phyloP scores from a whole-genome alignment of 495 filamentous ascomycete species.

The Rhypophila decipiens region DNA sequence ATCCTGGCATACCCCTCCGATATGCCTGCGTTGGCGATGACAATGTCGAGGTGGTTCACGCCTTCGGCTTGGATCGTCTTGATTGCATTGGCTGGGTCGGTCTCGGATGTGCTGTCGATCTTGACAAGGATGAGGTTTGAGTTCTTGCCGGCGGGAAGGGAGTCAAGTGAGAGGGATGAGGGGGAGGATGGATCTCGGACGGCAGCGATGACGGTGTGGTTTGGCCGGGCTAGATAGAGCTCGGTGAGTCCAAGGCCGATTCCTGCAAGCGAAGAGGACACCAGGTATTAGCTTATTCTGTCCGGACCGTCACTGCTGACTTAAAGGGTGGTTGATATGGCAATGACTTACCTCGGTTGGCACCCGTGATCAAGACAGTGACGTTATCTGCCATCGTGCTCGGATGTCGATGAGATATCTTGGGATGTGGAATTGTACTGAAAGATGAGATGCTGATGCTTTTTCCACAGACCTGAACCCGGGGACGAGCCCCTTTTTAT shows the following conservation, averaged over 20 bases:
- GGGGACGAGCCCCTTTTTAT: no score
- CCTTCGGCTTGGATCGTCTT: conserved; percentile 10
- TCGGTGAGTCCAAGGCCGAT: conserved; percentile 21
- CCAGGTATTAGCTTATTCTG: no score
- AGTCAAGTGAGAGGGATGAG: conserved; percentile 10
- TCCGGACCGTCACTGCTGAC: background rate
- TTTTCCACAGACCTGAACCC: no score
- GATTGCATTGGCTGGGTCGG: conserved; percentile 15
- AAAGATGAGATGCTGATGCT: no score
- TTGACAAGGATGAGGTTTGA: conserved; percentile 24
- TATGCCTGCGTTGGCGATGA: conserved; percentile 24
- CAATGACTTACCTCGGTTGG: conserved; percentile 17
- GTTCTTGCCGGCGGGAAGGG: conserved; percentile 12
- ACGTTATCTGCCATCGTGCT: no score
- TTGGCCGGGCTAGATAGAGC: conserved; percentile 20
- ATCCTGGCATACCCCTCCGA: background rate
- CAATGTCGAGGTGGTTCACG: conserved; percentile 21
- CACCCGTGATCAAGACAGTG: conserved; percentile 26
- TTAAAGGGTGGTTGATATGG: background rate
- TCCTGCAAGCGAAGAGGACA: no score
- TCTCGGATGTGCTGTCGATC: conserved; percentile 18
- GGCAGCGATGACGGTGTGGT: conserved; percentile 29
- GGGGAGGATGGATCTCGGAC: conserved; percentile 21
- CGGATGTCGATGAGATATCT: no score
- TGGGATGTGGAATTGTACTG: no score